Percentiles rank a stretch among this genome's conserved stretches.
phyloP scores from a whole-genome alignment of 1,139 yeast genomes.

The Blastobotrys arbuscula region DNA sequence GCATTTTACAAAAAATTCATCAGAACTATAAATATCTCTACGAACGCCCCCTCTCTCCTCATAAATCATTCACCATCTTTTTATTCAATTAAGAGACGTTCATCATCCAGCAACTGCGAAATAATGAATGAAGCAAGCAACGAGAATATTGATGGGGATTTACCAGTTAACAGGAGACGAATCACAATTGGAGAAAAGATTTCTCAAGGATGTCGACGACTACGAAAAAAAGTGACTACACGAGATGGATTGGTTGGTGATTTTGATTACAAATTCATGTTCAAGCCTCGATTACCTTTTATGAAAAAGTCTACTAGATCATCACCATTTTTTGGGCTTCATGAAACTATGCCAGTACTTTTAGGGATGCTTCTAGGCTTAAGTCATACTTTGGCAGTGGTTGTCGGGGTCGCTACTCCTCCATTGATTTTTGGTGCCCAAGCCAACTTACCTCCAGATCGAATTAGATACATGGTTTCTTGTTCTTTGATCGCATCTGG shows the following conservation, averaged over 20 bases:
- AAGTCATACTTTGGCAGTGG: conserved; percentile 84
- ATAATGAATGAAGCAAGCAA: too few relatives aligned
- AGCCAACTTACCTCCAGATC: conserved; percentile 49
- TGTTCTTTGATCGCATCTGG: conserved; percentile 74
- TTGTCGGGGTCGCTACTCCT: conserved; percentile 85
- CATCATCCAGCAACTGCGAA: too few relatives aligned
- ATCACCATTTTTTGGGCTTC: conserved; percentile 76
- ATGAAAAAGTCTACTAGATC: conserved; percentile 37
- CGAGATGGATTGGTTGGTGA: conserved; percentile 76
- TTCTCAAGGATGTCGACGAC: too few relatives aligned
- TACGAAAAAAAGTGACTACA: conserved; percentile 41
- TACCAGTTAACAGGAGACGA: too few relatives aligned
- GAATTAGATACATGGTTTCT: conserved; percentile 68
- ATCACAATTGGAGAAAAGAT: too few relatives aligned
- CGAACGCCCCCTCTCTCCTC: too few relatives aligned
- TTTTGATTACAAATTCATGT: conserved; percentile 71
- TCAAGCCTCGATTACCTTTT: conserved; percentile 74
- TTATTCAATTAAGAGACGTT: too few relatives aligned
- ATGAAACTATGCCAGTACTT: conserved; percentile 71
- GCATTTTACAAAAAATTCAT: too few relatives aligned
- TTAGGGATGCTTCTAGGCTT: conserved; percentile 73
- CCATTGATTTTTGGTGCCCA: conserved; percentile 61
- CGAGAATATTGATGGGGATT: too few relatives aligned
- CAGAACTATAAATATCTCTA: too few relatives aligned
- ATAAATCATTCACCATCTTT: too few relatives aligned